Evolutionary conservation across 2,329 filamentous ascomycete species (phyloP), one percentile per base, ranked within the genome.

Genomic region (Fusarium nematophilum): DNA sequence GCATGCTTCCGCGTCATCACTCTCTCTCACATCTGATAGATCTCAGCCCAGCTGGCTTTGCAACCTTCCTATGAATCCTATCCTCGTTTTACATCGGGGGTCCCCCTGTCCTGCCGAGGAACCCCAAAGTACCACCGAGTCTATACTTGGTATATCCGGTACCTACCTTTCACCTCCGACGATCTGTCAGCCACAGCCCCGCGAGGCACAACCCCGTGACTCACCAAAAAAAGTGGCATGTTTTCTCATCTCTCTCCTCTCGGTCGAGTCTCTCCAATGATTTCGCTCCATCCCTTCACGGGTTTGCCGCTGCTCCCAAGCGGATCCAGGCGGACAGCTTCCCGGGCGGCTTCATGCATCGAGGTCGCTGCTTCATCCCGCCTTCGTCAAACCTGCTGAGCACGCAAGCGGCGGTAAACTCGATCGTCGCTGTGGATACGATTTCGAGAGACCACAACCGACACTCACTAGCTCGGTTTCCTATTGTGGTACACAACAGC

Each of bases 181-280:
- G 48, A 55, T 60, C 63, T 30, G 50, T 60, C 58, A 65, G 62
- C 64, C 52, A 65, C 62, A 58, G 44, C 52, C 53, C 65, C 61
- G 44, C 55, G 59, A 57, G 51, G 48, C 38, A 42, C 54, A 56
- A 55, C 42, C 62, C 60, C 66, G 61, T 68, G 65, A 68, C 61
- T 59, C 52, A 48, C 57, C 43, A 52, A 33, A 39, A 49, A 44
- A n/a, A n/a, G 21, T 56, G 43, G 45, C 46, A 67, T 68, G 50
- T 62, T 66, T 33, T 54, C 63, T 57, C 56, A 31, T 46, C 34
- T 45, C 49, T 51, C 55, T 42, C 31, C n/a, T 31, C 21, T 18
- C 17, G 17, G 30, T 29, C 11, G 15, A 10, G 26, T 36, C 37
- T 33, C 54, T 55, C 49, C 55, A 68, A 64, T 65, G 43, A 61